phyloP scores from a whole-genome alignment of 2,329 filamentous ascomycete species.

The Trichoderma brevicompactum region DNA sequence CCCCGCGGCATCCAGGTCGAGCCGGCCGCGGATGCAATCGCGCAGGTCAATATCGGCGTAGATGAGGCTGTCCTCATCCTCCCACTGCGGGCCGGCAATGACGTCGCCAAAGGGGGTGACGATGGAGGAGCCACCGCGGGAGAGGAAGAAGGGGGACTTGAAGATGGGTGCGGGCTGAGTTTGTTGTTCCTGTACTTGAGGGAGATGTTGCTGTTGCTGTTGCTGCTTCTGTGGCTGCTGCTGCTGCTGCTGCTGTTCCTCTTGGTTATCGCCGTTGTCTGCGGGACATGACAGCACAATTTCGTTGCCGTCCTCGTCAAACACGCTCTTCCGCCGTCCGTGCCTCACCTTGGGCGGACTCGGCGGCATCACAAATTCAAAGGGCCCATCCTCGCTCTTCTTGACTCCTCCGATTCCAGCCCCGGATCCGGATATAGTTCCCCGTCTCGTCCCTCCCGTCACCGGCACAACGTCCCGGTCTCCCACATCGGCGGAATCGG shows the following conservation, averaged over 20 bases:
- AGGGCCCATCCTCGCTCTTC: constrained; percentile 50
- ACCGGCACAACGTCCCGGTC: constrained; percentile 16
- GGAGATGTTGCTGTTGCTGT: neutral
- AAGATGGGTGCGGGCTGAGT: neutral
- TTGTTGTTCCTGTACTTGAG: neutral
- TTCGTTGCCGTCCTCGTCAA: constrained; percentile 60
- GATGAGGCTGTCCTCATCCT: constrained; percentile 70
- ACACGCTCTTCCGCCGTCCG: constrained; percentile 47
- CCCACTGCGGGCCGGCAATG: constrained; percentile 81
- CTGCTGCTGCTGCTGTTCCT: neutral
- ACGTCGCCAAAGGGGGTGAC: constrained; percentile 80
- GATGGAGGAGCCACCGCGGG: constrained; percentile 80
- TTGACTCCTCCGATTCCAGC: neutral
- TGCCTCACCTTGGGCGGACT: constrained; percentile 34
- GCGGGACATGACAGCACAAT: constrained; percentile 50
- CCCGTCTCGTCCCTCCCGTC: constrained; percentile 17
- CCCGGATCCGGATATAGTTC: neutral
- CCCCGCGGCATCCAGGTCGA: constrained; percentile 84
- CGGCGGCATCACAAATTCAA: constrained; percentile 52
- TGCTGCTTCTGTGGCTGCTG: neutral
- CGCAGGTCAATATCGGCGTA: constrained; percentile 81
- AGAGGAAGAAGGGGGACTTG: constrained; percentile 55
- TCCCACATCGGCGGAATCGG: neutral
- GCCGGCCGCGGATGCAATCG: constrained; percentile 78
- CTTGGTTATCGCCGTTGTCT: constrained; percentile 27